Evolutionary conservation across 2,329 filamentous ascomycete species (phyloP).

Genomic region (Verticillium longisporum): DNA sequence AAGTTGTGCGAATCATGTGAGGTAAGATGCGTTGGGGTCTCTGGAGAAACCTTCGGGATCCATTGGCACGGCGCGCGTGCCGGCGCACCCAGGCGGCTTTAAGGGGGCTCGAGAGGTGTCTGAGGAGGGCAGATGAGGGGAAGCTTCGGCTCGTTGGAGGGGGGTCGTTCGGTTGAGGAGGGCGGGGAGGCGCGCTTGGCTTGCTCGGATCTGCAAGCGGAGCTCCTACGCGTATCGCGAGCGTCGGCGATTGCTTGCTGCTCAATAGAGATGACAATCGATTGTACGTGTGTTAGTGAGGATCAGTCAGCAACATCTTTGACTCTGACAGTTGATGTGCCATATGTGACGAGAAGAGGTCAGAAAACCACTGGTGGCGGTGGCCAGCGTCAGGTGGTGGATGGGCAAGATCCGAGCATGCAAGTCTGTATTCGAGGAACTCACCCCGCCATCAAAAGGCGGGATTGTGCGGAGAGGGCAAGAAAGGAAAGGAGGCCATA

Average conservation of each 20-base stretch:
- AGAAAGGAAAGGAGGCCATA: background rate
- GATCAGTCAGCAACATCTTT: too few relatives aligned
- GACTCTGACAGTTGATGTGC: too few relatives aligned
- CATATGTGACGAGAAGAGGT: too few relatives aligned
- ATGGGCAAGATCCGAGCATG: too few relatives aligned
- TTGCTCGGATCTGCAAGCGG: background rate
- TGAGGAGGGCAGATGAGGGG: background rate
- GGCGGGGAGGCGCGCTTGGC: background rate
- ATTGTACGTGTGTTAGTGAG: too few relatives aligned
- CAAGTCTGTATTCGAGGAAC: too few relatives aligned
- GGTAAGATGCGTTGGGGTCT: background rate
- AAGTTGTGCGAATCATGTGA: constrained; percentile 2
- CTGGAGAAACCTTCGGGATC: background rate
- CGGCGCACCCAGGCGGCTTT: constrained; percentile 2
- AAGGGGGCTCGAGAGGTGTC: background rate
- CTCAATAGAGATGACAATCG: too few relatives aligned
- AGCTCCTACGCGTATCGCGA: background rate
- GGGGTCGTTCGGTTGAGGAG: background rate
- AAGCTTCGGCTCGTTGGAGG: background rate
- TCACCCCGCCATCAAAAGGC: background rate
- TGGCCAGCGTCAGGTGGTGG: too few relatives aligned
- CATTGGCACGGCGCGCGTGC: constrained; percentile 2
- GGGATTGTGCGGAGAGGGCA: background rate
- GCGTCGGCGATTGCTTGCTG: background rate
- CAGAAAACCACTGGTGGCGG: too few relatives aligned